These are phyloP conservation scores for Ophiostoma tasmaniense DNA, from an alignment of 2,329 filamentous ascomycete genomes.

Conservation along the genomic window DNA sequence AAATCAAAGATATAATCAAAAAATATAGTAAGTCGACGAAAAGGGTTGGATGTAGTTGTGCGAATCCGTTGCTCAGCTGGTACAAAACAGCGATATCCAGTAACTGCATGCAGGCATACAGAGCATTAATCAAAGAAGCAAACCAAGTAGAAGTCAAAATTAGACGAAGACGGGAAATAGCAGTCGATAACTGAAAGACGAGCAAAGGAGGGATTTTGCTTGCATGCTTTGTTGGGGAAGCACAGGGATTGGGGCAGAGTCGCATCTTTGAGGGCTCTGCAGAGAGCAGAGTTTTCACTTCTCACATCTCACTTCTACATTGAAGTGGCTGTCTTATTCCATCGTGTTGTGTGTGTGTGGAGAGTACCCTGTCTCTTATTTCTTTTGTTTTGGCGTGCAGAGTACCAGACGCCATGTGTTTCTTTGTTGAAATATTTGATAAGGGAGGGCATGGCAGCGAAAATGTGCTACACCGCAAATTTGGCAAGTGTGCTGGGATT, in stretches of 20 bases:
- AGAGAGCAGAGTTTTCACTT: constrained; percentile 1
- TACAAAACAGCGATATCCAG: not conserved
- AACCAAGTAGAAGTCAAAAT: not conserved
- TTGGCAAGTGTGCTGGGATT: not conserved
- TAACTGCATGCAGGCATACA: not conserved
- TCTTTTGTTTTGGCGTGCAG: not conserved
- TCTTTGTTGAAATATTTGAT: not conserved
- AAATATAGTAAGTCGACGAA: not conserved
- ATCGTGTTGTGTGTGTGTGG: not conserved
- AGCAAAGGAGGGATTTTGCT: not conserved
- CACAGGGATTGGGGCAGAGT: not conserved
- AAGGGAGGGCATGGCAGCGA: not conserved
- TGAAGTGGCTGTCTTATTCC: not conserved
- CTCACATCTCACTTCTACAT: not conserved
- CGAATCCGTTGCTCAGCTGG: not conserved
- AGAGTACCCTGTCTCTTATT: not conserved
- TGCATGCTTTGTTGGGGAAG: not conserved
- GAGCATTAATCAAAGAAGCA: not conserved
- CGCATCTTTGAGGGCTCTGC: not conserved
- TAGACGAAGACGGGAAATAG: too few species aligned
- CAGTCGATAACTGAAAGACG: too few species aligned
- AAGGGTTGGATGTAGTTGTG: not conserved
- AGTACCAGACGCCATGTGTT: not conserved
- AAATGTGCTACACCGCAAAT: not conserved
- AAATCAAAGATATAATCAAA: not conserved